Evolutionary conservation across 2,329 filamentous ascomycete species (phyloP), one percentile per base, ranked within the genome.

Genomic region (Rhinocladiella mackenziei): DNA sequence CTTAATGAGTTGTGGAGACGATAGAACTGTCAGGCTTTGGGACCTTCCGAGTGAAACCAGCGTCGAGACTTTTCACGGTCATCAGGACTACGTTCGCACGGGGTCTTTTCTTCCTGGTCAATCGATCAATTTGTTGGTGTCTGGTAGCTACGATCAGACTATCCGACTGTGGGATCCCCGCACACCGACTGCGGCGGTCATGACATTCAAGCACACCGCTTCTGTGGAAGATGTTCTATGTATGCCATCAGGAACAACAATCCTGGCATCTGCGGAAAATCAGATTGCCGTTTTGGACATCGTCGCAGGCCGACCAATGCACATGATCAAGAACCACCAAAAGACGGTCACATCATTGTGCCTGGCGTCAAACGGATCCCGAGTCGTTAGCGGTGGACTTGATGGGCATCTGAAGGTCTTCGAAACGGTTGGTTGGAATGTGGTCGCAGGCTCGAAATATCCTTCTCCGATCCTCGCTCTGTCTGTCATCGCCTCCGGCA

Each of bases 351-450:
- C 92, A 0, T 83, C 85, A 5, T 75, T 98, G 42, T 83, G 84
- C 39, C 72, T 94, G 23, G 89, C 89, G 5, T 89, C 87, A 32
- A 80, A 85, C 56, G 86, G 86, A 34, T 80, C 80, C 38, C 80
- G 92, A 38, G 75, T 98, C 44, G 78, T 98, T 41, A 89, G 84
- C 54, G 92, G 89, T 65, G 89, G 84, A 14, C 75, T 98, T 33
- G 92, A 98, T 64, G 94, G 92, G 7, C 92, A 97, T 66, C 83
- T 97, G 69, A 98, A 98, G 69, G 81, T 98, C 28, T 97, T 94
- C 59, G 91, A 97, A 68, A 96, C 89, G 1, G 83, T 82, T 1
- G 83, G 80, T 38, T 98, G 92, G 92, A 95, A 96, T 62, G 86
- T 97, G 5, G 89, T 97, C n/a, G 84, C 87, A 28, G 91, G 87